A percentile compares a stretch with the other conserved stretches of the same genome.
Evolutionary conservation across 2,329 filamentous ascomycete species (phyloP).

Genomic region (Mariannaea elegans): DNA sequence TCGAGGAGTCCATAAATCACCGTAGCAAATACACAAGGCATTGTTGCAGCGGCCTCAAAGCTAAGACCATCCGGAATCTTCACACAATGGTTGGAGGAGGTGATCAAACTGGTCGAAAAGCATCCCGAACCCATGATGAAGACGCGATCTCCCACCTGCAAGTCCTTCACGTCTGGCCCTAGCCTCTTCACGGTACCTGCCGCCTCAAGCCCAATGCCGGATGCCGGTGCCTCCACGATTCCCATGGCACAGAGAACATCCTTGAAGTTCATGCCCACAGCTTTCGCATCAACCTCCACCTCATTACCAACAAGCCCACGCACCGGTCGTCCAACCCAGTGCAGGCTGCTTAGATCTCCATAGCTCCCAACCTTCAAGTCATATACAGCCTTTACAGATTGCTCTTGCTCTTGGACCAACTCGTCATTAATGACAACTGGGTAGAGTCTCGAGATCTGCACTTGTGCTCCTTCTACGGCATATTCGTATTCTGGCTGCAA

Average conservation of each 20-base stretch:
- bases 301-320: background rate
- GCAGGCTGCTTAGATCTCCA: background rate
- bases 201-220: constrained; percentile 43
- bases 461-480: background rate
- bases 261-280: constrained; percentile 25
- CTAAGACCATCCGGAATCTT: constrained; percentile 46
- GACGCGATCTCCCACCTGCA: constrained; percentile 47
- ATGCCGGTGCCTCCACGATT: constrained; percentile 32
- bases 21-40: constrained; percentile 47
- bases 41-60: constrained; percentile 47
- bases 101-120: constrained; percentile 42
- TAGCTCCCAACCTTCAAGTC: background rate
- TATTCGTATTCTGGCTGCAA: background rate
- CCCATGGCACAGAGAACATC: constrained; percentile 50
- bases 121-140: constrained; percentile 32
- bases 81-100: constrained; percentile 32
- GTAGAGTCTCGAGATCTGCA: background rate
- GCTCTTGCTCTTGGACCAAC: too few species aligned
- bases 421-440: too few species aligned
- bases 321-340: too few species aligned
- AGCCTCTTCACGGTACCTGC: constrained; percentile 36
- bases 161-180: constrained; percentile 35
- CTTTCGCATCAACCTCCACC: background rate
- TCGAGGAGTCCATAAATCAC: constrained; percentile 44
- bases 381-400: background rate